Percentiles rank a stretch among this genome's conserved stretches.
These are phyloP conservation scores for Trypanosoma congolense DNA, from an alignment of 208 protist species.

Conservation along the genomic window DNA sequence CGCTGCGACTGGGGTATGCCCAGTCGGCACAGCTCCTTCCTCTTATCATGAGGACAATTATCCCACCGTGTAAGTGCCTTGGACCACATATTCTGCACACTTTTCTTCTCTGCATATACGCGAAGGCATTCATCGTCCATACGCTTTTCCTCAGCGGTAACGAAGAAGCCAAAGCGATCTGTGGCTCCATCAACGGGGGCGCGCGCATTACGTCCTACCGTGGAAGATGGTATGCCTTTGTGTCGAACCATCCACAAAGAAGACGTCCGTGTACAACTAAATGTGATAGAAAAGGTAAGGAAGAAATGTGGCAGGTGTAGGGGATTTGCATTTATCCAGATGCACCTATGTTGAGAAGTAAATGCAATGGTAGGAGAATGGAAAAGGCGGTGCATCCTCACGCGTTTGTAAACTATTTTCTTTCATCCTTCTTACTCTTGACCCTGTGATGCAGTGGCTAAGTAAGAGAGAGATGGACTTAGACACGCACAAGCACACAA, in stretches of 20 bases:
- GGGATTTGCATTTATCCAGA: no score
- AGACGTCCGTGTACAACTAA: no score
- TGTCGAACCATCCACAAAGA: not conserved
- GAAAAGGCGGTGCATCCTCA: no score
- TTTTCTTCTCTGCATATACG: conserved; percentile 9
- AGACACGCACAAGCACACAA: no score
- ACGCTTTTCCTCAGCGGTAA: conserved; percentile 62
- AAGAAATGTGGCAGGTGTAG: no score
- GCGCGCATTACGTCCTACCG: not conserved
- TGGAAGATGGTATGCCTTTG: not conserved
- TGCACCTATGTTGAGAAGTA: no score
- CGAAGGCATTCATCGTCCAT: conserved; percentile 37
- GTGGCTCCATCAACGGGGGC: conserved; percentile 17
- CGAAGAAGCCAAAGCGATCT: conserved; percentile 73
- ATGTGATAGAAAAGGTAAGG: no score
- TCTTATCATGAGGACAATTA: conserved; percentile 6
- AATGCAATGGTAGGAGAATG: no score
- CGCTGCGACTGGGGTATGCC: conserved; percentile 68
- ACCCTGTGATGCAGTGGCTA: no score
- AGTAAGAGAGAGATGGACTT: no score
- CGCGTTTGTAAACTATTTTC: no score
- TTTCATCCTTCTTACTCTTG: no score
- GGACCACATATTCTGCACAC: conserved; percentile 22
- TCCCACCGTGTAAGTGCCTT: conserved; percentile 32
- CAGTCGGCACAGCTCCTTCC: conserved; percentile 65